Conservation (phyloP, 345 rosid genomes). For the Eucalyptus marginata region DNA sequence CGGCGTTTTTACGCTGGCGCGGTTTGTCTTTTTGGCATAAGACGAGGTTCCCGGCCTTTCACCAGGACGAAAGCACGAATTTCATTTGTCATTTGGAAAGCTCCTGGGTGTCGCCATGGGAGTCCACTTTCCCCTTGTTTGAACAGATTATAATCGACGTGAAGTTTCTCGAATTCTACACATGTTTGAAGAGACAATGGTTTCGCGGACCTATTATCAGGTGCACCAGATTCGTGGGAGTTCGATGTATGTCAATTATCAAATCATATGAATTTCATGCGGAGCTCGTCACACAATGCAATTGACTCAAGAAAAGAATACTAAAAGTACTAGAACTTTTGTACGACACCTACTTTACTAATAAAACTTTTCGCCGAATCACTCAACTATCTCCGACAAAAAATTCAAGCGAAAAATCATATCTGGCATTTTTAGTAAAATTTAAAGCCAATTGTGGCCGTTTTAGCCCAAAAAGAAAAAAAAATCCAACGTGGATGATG, state of each 20-base stretch:
- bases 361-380: too few species aligned
- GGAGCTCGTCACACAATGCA: neutral
- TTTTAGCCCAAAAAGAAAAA: too few species aligned
- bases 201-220: neutral
- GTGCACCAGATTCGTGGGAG: neutral
- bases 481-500: neutral
- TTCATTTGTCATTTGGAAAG: neutral
- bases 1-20: too few species aligned
- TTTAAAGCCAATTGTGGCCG: neutral
- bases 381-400: too few species aligned
- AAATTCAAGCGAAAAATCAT: neutral
- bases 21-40: neutral
- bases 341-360: neutral
- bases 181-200: neutral
- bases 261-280: neutral
- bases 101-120: neutral
- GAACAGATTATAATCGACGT: neutral
- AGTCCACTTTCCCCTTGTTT: neutral
- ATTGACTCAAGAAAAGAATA: neutral
- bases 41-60: neutral
- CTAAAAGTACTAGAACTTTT: too few species aligned
- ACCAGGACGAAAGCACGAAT: neutral
- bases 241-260: neutral
- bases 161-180: neutral
- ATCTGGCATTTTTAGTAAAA: neutral